Conservation (phyloP, 2,329 filamentous ascomycete species). For the Magnaporthiopsis poae region DNA sequence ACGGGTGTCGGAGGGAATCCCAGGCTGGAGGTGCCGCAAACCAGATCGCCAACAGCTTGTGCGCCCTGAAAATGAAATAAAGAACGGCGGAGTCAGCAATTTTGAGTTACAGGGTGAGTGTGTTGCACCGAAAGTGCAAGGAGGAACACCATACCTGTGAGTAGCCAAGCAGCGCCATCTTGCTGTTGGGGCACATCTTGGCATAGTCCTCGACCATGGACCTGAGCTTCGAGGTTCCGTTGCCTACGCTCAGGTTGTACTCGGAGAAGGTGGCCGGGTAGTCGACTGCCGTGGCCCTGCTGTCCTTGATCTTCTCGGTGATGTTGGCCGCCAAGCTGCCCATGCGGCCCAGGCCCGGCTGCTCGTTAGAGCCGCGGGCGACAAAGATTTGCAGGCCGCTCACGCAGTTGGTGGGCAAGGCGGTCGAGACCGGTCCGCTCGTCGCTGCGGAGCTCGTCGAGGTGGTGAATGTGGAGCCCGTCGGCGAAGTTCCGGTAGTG, state of each 20-base stretch:
- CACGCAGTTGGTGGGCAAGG: constrained; percentile 9
- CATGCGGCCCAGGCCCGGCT: constrained; percentile 15
- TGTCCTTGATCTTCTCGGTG: constrained; percentile 14
- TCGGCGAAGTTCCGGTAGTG: background rate
- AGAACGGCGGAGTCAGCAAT: background rate
- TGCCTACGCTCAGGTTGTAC: constrained; percentile 14
- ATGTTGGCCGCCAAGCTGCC: constrained; percentile 18
- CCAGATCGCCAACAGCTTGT: constrained; percentile 17
- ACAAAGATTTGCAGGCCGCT: constrained; percentile 18
- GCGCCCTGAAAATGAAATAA: constrained; percentile 12
- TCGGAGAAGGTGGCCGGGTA: constrained; percentile 19
- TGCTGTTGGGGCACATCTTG: constrained; percentile 15
- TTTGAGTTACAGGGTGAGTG: background rate
- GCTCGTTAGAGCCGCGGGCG: constrained; percentile 17
- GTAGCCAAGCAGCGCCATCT: constrained; percentile 19
- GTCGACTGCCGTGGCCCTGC: constrained; percentile 15
- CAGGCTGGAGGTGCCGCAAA: background rate
- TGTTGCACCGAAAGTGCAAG: no score
- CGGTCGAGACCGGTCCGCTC: background rate
- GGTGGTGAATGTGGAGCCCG: background rate
- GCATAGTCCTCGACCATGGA: constrained; percentile 13
- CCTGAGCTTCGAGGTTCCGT: constrained; percentile 14
- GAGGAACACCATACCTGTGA: constrained; percentile 11
- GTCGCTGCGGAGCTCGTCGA: background rate
- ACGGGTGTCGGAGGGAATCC: background rate